Base-by-base conservation (phyloP, 768 basidiomycete genomes). In the Hygrocybe coccinea region DNA sequence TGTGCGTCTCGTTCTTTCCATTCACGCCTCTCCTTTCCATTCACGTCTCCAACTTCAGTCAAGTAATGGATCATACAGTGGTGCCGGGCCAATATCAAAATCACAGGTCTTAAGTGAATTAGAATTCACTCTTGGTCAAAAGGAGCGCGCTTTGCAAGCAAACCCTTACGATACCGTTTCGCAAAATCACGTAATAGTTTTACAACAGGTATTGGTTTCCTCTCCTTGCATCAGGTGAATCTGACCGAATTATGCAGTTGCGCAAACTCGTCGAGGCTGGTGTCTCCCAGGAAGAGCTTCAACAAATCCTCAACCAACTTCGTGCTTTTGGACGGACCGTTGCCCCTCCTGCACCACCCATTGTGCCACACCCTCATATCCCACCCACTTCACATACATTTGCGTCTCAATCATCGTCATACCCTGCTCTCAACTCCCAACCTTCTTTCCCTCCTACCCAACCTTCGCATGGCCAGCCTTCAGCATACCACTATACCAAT, bases 21-120 rank as follows among this genome's bases (percentile, higher is more conserved):
- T 19, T 36, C 5, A 41, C 41, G 36, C 56, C 21, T 47, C 41
- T 14, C 17, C 55, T 37, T 47, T 49, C 41, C 44, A 39, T 62
- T 53, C 51, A 54, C 37, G 15, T 56, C 37, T 53, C n/a, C 50
- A 43, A 11, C 56, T 57, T 6, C 63, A 72, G 73, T 56, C 70
- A 3, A 59, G 62, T 55, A 61, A 48, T 17, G 64, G 69, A 38
- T 72, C 69, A 45, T 69, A 75, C 60, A 68, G 68, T 55, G 69
- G 72, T 46, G 70, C 75, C 5, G 70, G 75, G 14, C 74, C 81
- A 59, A 79, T 90, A 33, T 84, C 86, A 7, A 86, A 86, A 67
- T 75, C 82, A 1, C 89, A 91, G 69, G 93, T 95, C 4, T 76
- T 92, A 5, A 84, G 84, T 48, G 90, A 93, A 68, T 75, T 94